phyloP scores from a whole-genome alignment of 768 basidiomycete species.

The Lyophyllum atratum region DNA sequence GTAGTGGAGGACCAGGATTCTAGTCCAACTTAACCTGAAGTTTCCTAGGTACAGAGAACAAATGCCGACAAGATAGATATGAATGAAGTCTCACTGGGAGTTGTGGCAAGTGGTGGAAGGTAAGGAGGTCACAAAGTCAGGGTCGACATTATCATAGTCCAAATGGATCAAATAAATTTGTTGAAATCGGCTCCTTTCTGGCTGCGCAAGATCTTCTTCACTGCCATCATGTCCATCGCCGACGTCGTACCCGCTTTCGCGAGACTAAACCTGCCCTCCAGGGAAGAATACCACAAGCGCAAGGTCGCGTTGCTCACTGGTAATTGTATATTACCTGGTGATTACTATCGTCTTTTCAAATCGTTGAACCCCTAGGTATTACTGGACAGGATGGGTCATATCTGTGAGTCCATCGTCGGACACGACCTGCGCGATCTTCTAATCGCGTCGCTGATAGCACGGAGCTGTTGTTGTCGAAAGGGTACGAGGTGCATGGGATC shows the following conservation, averaged over 20 bases:
- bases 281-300: slow-evolving; percentile 83
- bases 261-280: slow-evolving; percentile 62
- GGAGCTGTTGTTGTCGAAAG: slow-evolving; percentile 82
- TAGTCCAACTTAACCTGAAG: no score
- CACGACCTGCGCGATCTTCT: slow-evolving; percentile 3
- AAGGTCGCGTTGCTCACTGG: slow-evolving; percentile 95
- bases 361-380: slow-evolving; percentile 59
- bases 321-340: slow-evolving; percentile 29
- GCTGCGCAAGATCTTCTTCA: background rate
- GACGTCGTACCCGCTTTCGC: slow-evolving; percentile 46
- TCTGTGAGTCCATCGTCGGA: slow-evolving; percentile 53
- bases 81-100: no score
- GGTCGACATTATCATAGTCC: background rate
- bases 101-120: no score
- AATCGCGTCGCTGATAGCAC: slow-evolving; percentile 48
- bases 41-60: no score
- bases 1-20: no score
- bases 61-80: no score
- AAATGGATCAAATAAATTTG: background rate
- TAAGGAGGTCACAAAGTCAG: background rate
- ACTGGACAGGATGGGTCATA: slow-evolving; percentile 98
- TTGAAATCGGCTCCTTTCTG: background rate
- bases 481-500: slow-evolving; percentile 93
- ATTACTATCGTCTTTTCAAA: slow-evolving; percentile 1
- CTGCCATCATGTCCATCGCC: slow-evolving; percentile 43